Conservation (phyloP, 176 grass and related monocot genomes). For the Carex cristatella region DNA sequence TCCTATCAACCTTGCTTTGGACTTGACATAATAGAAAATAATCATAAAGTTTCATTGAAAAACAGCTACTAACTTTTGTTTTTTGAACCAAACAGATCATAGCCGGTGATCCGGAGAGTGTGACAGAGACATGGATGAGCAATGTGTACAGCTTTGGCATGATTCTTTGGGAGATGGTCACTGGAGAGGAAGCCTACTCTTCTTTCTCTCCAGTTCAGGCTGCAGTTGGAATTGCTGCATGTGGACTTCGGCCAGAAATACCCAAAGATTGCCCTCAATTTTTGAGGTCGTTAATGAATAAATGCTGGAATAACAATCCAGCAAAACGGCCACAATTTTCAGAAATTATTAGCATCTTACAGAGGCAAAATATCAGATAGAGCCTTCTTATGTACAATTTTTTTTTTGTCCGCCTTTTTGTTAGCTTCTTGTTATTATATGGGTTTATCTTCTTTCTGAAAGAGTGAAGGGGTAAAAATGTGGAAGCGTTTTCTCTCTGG, state of each 20-base stretch:
- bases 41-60: conserved; percentile 3
- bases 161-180: conserved; percentile 92
- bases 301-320: conserved; percentile 83
- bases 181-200: conserved; percentile 86
- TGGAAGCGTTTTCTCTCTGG: conserved; percentile 45
- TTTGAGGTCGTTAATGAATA: conserved; percentile 71
- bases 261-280: conserved; percentile 74
- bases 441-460: conserved; percentile 41
- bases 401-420: conserved; percentile 27
- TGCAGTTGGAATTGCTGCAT: conserved; percentile 84
- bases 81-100: conserved; percentile 53
- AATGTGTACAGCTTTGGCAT: conserved; percentile 95
- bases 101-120: conserved; percentile 83
- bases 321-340: conserved; percentile 76
- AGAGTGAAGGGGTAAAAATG: conserved; percentile 44
- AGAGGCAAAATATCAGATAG: conserved; percentile 73
- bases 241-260: conserved; percentile 86
- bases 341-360: conserved; percentile 69
- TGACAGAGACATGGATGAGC: conserved; percentile 89
- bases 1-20: neutral
- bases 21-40: neutral
- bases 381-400: neutral
- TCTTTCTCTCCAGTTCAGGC: conserved; percentile 94
- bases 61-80: conserved; percentile 18
- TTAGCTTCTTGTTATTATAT: conserved; percentile 40